Evolutionary conservation across 257 asterid genomes (phyloP).

Genomic region (Fraxinus excelsior): DNA sequence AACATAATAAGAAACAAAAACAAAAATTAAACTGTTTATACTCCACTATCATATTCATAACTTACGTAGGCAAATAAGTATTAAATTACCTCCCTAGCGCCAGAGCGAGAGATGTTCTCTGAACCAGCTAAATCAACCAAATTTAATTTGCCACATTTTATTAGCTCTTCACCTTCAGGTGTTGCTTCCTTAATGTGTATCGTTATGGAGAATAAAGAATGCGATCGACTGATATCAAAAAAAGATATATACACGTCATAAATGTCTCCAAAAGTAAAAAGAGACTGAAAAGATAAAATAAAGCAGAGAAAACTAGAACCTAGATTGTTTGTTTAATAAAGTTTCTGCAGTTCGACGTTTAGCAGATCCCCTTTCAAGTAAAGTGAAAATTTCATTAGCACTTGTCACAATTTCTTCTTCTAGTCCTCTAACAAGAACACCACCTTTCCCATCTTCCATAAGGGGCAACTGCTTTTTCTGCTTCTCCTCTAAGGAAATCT

Average conservation of each 20-base stretch:
- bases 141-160: constrained; percentile 87
- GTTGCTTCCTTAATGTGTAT: constrained; percentile 91
- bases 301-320: constrained; percentile 42
- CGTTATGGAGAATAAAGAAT: constrained; percentile 83
- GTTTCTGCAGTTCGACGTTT: constrained; percentile 92
- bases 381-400: constrained; percentile 73
- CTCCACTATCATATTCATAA: neutral
- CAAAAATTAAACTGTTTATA: neutral
- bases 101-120: constrained; percentile 87
- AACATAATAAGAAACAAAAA: neutral
- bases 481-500: constrained; percentile 61
- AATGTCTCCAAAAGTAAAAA: neutral
- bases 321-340: constrained; percentile 83
- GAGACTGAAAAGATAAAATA: neutral
- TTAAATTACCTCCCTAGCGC: constrained; percentile 78
- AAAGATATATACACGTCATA: neutral
- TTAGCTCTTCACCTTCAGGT: constrained; percentile 90
- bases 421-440: constrained; percentile 87
- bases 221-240: constrained; percentile 72
- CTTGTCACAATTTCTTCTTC: constrained; percentile 84
- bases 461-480: constrained; percentile 84
- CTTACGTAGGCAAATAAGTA: neutral
- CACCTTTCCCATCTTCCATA: constrained; percentile 96
- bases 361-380: constrained; percentile 84
- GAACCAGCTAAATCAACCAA: constrained; percentile 94